Percentiles rank a stretch among this genome's conserved stretches.
Evolutionary conservation across 176 grass and related monocot genomes (phyloP).

Genomic region (Triticum dicoccoides): DNA sequence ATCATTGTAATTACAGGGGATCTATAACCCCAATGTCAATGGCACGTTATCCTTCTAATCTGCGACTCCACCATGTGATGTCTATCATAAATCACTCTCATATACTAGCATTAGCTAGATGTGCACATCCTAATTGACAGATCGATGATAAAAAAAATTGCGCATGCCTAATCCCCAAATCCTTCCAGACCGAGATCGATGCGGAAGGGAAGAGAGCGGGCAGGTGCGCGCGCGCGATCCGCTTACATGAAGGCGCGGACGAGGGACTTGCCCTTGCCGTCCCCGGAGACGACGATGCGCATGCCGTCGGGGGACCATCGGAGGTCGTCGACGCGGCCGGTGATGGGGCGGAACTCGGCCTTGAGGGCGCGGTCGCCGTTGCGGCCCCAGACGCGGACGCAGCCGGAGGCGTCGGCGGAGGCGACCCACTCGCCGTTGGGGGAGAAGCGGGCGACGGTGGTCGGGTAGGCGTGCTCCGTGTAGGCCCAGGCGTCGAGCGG

Average conservation of each 20-base stretch:
- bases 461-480: conserved; percentile 82
- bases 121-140: not conserved
- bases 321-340: conserved; percentile 88
- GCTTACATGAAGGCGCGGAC: conserved; percentile 92
- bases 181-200: conserved; percentile 11
- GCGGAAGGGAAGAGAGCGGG: not conserved
- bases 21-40: not conserved
- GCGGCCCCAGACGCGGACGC: conserved; percentile 81
- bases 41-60: not conserved
- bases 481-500: conserved; percentile 70
- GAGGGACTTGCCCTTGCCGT: conserved; percentile 88
- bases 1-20: not conserved
- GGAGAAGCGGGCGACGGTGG: conserved; percentile 88
- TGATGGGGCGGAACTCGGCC: conserved; percentile 88
- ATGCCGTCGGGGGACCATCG: conserved; percentile 94
- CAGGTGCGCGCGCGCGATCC: not conserved
- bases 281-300: conserved; percentile 84
- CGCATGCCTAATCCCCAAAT: not conserved
- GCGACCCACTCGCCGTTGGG: conserved; percentile 98
- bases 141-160: no score
- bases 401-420: conserved; percentile 80
- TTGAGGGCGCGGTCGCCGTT: conserved; percentile 90
- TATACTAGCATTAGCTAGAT: not conserved
- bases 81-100: not conserved
- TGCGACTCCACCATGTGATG: no score